Evolutionary conservation across 768 basidiomycete species (phyloP), one percentile per base, ranked within the genome.

Genomic region (Sarcodon sp.): DNA sequence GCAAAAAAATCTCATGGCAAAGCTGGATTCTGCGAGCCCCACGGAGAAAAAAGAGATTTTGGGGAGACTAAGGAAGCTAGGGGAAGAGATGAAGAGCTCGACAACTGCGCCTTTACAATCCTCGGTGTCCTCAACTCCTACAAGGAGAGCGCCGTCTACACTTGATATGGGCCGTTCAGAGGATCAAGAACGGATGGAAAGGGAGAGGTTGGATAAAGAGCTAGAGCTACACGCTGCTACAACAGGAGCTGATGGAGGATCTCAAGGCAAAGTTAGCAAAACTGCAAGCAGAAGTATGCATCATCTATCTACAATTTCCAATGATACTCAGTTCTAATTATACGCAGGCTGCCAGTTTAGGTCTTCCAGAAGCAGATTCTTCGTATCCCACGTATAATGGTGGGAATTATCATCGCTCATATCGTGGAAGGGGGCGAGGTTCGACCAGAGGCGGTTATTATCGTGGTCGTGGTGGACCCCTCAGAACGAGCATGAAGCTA

Each of bases 21-120:
- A 77, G 33, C 64, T 94, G 11, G 64, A 69, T 21, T 74, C 75
- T 4, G 79, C 83, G 7, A 72, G 79, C 8, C 57, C 72, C 0
- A 77, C 83, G 47, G 84, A 86, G 66, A 93, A 87, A 68, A 83
- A 87, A 64, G 69, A 69, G 36, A 80, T 94, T 45, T 80, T 92
- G 77, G 70, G 71, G 1, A 73, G 80, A 49, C 61, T 94, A 47
- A 76, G 85, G 53, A 82, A 83, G 58, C 64, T 94, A 44, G 78
- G 76, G 21, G 81, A 86, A 56, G 88, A 91, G 61, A 83, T 91
- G 80, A 83, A 75, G 47, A 44, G 68, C 11, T 52, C 64, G 7
- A 45, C 50, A 7, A 16, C 62, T 16, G 54, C 61, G 9, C 44
- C 68, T 11, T 55, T 64, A 10, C 54, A 55, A 33, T 46, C 59